Evolutionary conservation across 1,284 basidiomycete species (phyloP).

Genomic region (Albatrellus sp.): DNA sequence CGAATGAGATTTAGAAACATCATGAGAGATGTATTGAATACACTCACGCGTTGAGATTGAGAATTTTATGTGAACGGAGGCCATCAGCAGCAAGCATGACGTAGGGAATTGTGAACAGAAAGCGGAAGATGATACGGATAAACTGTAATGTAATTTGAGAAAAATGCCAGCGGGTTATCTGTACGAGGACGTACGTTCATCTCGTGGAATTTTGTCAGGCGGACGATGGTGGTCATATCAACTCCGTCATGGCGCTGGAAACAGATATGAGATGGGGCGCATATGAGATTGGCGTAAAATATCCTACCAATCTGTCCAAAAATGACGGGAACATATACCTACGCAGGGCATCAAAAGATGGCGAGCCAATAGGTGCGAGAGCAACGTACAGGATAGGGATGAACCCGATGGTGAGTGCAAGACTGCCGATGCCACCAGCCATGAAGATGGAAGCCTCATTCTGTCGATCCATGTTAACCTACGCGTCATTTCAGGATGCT

Average conservation of each 20-base stretch:
- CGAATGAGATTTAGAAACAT: neutral
- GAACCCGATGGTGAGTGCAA: conserved; percentile 58
- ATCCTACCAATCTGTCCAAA: conserved; percentile 41
- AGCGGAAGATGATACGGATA: conserved; percentile 58
- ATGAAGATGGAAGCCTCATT: conserved; percentile 58
- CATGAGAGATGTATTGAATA: neutral
- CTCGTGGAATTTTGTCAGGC: conserved; percentile 67
- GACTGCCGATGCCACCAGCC: conserved; percentile 52
- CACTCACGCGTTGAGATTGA: conserved; percentile 47
- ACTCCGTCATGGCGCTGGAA: conserved; percentile 41
- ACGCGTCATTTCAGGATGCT: neutral
- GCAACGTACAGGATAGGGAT: conserved; percentile 46
- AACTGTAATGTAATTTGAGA: conserved; percentile 25
- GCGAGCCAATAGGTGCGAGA: neutral
- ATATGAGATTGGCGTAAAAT: neutral
- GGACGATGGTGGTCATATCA: conserved; percentile 48
- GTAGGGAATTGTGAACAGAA: conserved; percentile 51
- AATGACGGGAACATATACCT: conserved; percentile 59
- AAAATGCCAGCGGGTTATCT: neutral
- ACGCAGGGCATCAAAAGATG: conserved; percentile 6
- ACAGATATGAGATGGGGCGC: conserved; percentile 2
- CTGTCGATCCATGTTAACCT: conserved; percentile 21
- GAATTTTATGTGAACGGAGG: conserved; percentile 38
- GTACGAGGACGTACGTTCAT: conserved; percentile 43
- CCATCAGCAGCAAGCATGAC: conserved; percentile 59